These are phyloP conservation scores for Nicotiana tabacum DNA, from an alignment of 257 asterid genomes.

Conservation along the genomic window DNA sequence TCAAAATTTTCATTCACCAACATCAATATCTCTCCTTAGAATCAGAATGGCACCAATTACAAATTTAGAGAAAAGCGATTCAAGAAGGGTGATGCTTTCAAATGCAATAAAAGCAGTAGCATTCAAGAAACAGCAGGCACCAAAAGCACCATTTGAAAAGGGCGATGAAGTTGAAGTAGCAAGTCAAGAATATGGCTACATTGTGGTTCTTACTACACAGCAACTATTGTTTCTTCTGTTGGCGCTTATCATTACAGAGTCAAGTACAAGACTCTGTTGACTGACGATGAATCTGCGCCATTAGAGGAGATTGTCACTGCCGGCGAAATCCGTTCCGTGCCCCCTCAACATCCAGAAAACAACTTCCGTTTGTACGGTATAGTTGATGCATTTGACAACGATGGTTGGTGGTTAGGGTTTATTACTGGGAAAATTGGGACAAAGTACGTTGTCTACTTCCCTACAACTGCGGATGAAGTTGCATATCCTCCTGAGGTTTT, in stretches of 20 bases:
- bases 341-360: neutral
- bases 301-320: slow-evolving; percentile 8
- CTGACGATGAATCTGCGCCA: neutral
- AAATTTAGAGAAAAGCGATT: neutral
- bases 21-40: neutral
- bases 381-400: slow-evolving; percentile 12
- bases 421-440: neutral
- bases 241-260: neutral
- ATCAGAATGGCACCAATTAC: neutral
- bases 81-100: neutral
- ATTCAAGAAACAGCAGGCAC: neutral
- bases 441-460: slow-evolving; percentile 8
- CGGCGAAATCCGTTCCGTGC: neutral
- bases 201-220: slow-evolving; percentile 6
- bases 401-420: slow-evolving; percentile 19
- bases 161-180: slow-evolving; percentile 13
- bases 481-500: neutral
- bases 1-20: neutral
- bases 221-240: neutral
- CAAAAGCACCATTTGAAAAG: neutral
- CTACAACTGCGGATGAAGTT: slow-evolving; percentile 18
- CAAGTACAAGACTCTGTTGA: slow-evolving; percentile 12
- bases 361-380: neutral
- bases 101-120: neutral
- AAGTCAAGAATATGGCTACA: slow-evolving; percentile 11